Evolutionary conservation across 352 stramenopile genomes (phyloP).

Genomic region (Chrysophaeum taylorii): DNA sequence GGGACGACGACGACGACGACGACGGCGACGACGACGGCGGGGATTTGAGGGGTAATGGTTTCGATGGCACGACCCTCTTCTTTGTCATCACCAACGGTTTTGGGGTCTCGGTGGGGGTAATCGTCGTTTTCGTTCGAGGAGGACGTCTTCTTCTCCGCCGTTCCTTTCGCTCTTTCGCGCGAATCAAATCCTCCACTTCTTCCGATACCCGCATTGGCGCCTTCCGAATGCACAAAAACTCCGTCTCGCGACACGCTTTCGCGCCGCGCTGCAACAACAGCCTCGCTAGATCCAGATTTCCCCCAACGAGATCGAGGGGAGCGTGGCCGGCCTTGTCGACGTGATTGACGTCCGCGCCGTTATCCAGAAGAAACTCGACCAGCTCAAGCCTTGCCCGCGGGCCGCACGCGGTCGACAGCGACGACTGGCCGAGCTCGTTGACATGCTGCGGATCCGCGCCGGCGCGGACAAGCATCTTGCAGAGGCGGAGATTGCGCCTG

Average conservation of each 20-base stretch:
- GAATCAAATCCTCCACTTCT: no score
- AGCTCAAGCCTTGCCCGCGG: slow-evolving; percentile 18
- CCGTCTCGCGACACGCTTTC: background rate
- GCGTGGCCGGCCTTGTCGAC: slow-evolving; percentile 26
- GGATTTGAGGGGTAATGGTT: no score
- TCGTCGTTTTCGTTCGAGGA: no score
- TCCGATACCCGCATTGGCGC: no score
- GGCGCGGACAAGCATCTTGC: slow-evolving; percentile 20
- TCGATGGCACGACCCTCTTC: no score
- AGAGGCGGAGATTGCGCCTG: slow-evolving; percentile 15
- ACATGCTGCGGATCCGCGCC: slow-evolving; percentile 9
- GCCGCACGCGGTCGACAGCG: slow-evolving; percentile 19
- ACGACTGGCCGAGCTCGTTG: slow-evolving; percentile 22
- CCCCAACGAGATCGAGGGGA: slow-evolving; percentile 18
- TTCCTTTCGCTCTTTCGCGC: no score
- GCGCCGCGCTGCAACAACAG: slow-evolving; percentile 9
- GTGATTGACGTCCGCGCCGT: slow-evolving; percentile 22
- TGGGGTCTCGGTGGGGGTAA: no score
- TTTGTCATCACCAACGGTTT: no score
- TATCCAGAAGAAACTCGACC: slow-evolving; percentile 14
- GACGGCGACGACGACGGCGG: no score
- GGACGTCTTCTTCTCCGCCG: no score
- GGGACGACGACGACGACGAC: no score
- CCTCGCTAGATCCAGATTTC: slow-evolving; percentile 13
- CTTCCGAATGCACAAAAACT: background rate